A percentile compares a stretch with the other conserved stretches of the same genome.
These are phyloP conservation scores for Hypericum perforatum DNA, from an alignment of 345 rosid genomes.

Conservation along the genomic window DNA sequence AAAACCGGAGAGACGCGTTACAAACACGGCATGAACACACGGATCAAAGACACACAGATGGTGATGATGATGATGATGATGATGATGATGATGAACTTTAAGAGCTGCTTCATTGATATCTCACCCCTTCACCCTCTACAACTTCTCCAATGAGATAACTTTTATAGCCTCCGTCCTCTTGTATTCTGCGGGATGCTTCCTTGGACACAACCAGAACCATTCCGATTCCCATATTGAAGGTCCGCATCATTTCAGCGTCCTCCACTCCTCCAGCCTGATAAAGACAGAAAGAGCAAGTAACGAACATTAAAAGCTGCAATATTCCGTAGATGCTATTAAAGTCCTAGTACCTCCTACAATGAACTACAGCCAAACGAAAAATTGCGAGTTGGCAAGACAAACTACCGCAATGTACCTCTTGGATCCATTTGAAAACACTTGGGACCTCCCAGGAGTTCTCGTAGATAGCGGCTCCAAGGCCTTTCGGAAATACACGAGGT, in stretches of 20 bases:
- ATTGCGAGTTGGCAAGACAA: background rate
- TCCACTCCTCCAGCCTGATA: constrained; percentile 66
- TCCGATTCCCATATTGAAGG: constrained; percentile 89
- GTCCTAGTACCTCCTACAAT: background rate
- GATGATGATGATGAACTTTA: no score
- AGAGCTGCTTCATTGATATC: constrained; percentile 16
- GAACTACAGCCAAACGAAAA: background rate
- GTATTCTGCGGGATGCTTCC: constrained; percentile 52
- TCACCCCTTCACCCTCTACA: constrained; percentile 54
- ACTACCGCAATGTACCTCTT: constrained; percentile 40
- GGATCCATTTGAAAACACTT: constrained; percentile 75
- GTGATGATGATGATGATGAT: no score
- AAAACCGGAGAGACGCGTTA: no score
- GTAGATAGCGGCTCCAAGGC: constrained; percentile 61
- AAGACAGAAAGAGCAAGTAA: background rate
- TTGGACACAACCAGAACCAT: constrained; percentile 65
- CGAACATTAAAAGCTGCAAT: no score
- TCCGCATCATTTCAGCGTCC: constrained; percentile 78
- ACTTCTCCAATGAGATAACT: constrained; percentile 74
- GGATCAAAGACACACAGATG: no score
- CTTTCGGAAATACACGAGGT: constrained; percentile 74
- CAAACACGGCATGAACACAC: no score
- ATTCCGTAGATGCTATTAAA: background rate
- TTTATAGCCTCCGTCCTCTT: constrained; percentile 29
- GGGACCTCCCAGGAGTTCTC: constrained; percentile 67